Percentiles rank a stretch among this genome's conserved stretches.
phyloP scores from a whole-genome alignment of 805 yeast species.

The Brettanomyces bruxellensis region DNA sequence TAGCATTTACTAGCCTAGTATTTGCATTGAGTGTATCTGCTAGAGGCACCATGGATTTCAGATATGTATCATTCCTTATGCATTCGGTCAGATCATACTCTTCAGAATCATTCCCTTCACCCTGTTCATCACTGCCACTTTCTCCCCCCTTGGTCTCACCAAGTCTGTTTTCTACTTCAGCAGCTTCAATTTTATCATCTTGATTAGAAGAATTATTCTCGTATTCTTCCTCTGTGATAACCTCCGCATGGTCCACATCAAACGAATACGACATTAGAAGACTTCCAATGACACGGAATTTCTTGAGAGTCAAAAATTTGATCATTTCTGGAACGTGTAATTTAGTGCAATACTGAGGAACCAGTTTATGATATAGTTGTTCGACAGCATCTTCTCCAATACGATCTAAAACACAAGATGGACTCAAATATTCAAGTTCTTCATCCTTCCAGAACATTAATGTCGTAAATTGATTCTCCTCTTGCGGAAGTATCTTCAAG shows the following conservation, averaged over 20 bases:
- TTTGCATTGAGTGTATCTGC: constrained; percentile 91
- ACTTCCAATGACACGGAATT: constrained; percentile 67
- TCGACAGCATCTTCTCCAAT: constrained; percentile 65
- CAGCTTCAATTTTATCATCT: constrained; percentile 30
- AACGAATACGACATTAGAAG: constrained; percentile 85
- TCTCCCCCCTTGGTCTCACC: constrained; percentile 24
- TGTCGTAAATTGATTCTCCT: constrained; percentile 37
- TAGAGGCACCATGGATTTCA: constrained; percentile 84
- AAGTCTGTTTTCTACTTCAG: constrained; percentile 19
- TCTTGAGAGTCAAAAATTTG: constrained; percentile 35
- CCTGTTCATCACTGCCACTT: constrained; percentile 10
- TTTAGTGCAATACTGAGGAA: constrained; percentile 30
- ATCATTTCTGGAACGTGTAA: constrained; percentile 27
- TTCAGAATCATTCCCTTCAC: constrained; percentile 10
- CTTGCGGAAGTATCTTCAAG: constrained; percentile 57
- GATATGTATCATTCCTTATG: constrained; percentile 24
- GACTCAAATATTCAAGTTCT: constrained; percentile 49
- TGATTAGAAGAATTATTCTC: constrained; percentile 21
- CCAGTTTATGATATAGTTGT: constrained; percentile 42
- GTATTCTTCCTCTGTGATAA: constrained; percentile 21
- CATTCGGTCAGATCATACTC: constrained; percentile 15
- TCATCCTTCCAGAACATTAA: constrained; percentile 73
- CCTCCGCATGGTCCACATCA: constrained; percentile 50
- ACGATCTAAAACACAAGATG: constrained; percentile 62
- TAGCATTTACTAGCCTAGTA: constrained; percentile 67